Conservation (phyloP, 805 yeast genomes). For the Crinitomyces ghanaensis region DNA sequence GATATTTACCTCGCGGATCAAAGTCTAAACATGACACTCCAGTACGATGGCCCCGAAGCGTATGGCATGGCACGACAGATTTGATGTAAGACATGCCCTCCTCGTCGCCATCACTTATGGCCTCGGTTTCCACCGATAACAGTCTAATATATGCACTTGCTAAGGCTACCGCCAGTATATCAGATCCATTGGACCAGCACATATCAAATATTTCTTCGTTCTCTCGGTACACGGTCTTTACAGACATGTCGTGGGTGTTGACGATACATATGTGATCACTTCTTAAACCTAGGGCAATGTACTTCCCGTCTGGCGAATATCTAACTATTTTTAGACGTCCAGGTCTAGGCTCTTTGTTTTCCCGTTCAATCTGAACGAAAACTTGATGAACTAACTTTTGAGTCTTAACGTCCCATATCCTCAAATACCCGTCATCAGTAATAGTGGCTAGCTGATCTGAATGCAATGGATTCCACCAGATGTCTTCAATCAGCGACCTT, state of each 20-base stretch:
- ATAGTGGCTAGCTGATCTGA: conserved; percentile 38
- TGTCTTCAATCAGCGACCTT: conserved; percentile 30
- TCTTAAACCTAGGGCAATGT: conserved; percentile 35
- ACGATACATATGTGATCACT: conserved; percentile 30
- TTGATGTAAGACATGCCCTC: conserved; percentile 5
- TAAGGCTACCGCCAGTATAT: conserved; percentile 35
- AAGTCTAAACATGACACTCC: conserved; percentile 36
- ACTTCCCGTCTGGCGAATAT: conserved; percentile 38
- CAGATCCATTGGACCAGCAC: conserved; percentile 27
- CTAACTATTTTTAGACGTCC: too few species aligned
- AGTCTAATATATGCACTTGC: conserved; percentile 35
- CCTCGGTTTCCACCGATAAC: conserved; percentile 4
- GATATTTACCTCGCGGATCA: conserved; percentile 41
- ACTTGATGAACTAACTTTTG: conserved; percentile 27
- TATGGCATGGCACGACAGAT: conserved; percentile 6
- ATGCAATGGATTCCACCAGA: conserved; percentile 40
- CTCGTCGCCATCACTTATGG: conserved; percentile 8
- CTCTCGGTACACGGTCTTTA: conserved; percentile 20
- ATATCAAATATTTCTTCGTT: conserved; percentile 26
- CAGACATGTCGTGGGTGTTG: conserved; percentile 26
- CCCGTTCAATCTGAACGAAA: conserved; percentile 23
- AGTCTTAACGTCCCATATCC: conserved; percentile 34
- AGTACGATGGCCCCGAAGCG: conserved; percentile 38
- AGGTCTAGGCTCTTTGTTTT: too few species aligned
- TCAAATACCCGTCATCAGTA: conserved; percentile 36